A percentile compares a stretch with the other conserved stretches of the same genome.
Evolutionary conservation across 2,329 filamentous ascomycete genomes (phyloP).

Genomic region (Graphiopsis chlorocephala): DNA sequence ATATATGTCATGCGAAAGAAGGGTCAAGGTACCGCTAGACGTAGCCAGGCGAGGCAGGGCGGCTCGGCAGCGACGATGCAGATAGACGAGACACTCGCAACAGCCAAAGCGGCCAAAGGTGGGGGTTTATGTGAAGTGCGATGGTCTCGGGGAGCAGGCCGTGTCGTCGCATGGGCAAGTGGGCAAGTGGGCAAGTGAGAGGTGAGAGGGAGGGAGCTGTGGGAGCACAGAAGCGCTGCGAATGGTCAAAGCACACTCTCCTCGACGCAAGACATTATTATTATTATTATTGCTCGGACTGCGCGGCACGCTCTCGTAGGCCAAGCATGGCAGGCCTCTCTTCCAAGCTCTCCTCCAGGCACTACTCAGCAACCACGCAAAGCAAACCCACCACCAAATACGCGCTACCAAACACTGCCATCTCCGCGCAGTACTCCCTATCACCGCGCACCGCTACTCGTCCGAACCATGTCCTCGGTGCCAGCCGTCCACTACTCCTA

Average conservation of each 20-base stretch:
- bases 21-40: no score
- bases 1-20: not conserved
- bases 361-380: not conserved
- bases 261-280: not conserved
- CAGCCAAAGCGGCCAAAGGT: not conserved
- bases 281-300: not conserved
- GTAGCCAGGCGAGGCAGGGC: not conserved
- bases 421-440: not conserved
- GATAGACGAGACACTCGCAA: not conserved
- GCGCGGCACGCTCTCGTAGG: not conserved
- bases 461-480: not conserved
- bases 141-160: constrained; percentile 1
- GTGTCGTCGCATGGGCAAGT: not conserved
- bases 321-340: not conserved
- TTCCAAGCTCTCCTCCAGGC: not conserved
- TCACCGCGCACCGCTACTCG: not conserved
- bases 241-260: not conserved
- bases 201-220: no score
- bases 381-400: not conserved
- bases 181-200: no score
- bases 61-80: not conserved
- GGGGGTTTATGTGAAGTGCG: constrained; percentile 1
- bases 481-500: not conserved
- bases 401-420: not conserved
- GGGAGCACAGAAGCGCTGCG: not conserved